These are phyloP conservation scores for Orobanche coerulescens DNA, from an alignment of 257 asterid species.

Conservation along the genomic window DNA sequence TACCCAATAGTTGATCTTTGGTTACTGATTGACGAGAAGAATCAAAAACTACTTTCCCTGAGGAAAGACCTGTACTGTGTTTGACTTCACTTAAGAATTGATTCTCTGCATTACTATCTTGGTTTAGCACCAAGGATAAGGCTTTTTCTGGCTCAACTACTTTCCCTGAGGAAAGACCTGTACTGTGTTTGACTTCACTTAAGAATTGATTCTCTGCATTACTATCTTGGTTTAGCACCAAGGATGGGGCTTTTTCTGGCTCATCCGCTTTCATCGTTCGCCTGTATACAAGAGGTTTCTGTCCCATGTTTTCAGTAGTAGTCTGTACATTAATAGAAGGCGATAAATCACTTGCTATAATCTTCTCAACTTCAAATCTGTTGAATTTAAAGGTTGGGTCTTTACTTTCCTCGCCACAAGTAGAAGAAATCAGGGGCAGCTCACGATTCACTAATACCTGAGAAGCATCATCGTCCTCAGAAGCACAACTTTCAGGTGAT, in stretches of 20 bases:
- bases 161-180: conserved; percentile 30
- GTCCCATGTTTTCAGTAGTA: conserved; percentile 27
- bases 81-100: conserved; percentile 33
- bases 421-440: conserved; percentile 30
- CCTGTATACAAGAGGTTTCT: conserved; percentile 24
- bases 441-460: conserved; percentile 25
- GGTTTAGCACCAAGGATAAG: conserved; percentile 18
- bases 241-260: conserved; percentile 22
- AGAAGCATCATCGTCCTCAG: conserved; percentile 41
- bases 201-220: conserved; percentile 25
- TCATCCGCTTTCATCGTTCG: conserved; percentile 27
- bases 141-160: conserved; percentile 26
- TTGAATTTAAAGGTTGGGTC: conserved; percentile 22
- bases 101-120: conserved; percentile 26
- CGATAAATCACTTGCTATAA: conserved; percentile 21
- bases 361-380: conserved; percentile 24
- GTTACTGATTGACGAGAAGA: conserved; percentile 31
- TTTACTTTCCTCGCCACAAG: conserved; percentile 23
- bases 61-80: conserved; percentile 26
- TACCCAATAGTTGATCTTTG: conserved; percentile 26
- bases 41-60: conserved; percentile 31
- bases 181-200: conserved; percentile 33
- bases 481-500: conserved; percentile 33
- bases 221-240: conserved; percentile 23
- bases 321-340: conserved; percentile 24